Evolutionary conservation across 1,284 basidiomycete species (phyloP), one percentile per base, ranked within the genome.

Genomic region (Agroathelia rolfsii): DNA sequence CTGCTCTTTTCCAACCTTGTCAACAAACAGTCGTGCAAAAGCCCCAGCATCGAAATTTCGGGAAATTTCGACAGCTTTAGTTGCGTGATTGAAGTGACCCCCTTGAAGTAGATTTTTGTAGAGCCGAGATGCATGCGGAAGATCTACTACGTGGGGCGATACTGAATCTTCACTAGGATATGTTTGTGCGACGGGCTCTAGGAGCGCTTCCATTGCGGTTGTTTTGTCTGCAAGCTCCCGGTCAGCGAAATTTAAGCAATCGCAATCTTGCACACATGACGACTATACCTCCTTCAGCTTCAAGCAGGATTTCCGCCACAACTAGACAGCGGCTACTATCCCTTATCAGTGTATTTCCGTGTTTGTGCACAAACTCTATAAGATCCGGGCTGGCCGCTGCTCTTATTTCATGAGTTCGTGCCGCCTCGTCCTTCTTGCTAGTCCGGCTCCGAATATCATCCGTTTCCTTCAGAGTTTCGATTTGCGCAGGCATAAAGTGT

Each of bases 91-190:
- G 56, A 76, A 92, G 52, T 90, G 87, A 0, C 88, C 88, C n/a
- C 88, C 88, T 48, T 89, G 83, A 1, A 93, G 65, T 8, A 92
- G 71, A 1, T 75, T 77, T 55, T 93, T 92, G 67, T 87, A 89
- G 34, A 88, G 52, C 26, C 88, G 68, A 2, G 83, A 79, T 2
- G 77, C 72, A 51, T 87, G 84, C 0, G 86, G 72, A 10, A 89
- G 66, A 48, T 89, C 78, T 39, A 90, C 77, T 6, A 71, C 66
- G 52, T 90, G 85, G 0, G 68, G 66, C 3, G 46, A 49, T 5
- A 59, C 40, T 0, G 58, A 37, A 23, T 70, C 63, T 8, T 61
- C 38, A 5, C 72, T 67, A 1, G 76, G 71, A 48, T 82, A 80
- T 7, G 72, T 59, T 2, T 55, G 47, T 1, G 64, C 50, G 13